A percentile compares a stretch with the other conserved stretches of the same genome.
These are phyloP conservation scores for Lipomyces chichibuensis DNA, from an alignment of 805 yeast species.

Conservation along the genomic window DNA sequence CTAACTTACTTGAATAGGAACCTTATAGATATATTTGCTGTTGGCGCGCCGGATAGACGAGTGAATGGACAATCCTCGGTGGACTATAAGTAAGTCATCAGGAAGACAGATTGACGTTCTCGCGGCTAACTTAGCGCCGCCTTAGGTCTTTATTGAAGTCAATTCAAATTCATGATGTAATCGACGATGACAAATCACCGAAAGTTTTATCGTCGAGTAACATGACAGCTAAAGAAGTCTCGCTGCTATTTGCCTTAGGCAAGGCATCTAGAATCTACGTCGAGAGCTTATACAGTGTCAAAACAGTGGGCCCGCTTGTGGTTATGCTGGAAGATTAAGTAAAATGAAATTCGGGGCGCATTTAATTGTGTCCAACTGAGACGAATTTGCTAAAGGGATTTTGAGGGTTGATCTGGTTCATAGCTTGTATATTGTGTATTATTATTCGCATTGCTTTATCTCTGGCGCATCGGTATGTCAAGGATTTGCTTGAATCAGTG, in stretches of 20 bases:
- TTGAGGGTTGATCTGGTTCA: background rate
- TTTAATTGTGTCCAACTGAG: background rate
- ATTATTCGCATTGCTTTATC: background rate
- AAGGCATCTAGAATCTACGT: slow-evolving; percentile 23
- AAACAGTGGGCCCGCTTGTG: slow-evolving; percentile 30
- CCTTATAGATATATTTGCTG: slow-evolving; percentile 33
- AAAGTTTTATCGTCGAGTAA: slow-evolving; percentile 13
- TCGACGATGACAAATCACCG: background rate
- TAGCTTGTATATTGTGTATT: slow-evolving; percentile 1
- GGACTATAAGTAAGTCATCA: slow-evolving; percentile 23
- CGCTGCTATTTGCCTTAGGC: slow-evolving; percentile 25
- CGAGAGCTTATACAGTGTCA: slow-evolving; percentile 23
- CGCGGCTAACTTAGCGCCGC: background rate
- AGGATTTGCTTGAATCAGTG: background rate
- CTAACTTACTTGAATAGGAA: slow-evolving; percentile 20
- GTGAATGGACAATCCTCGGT: slow-evolving; percentile 19
- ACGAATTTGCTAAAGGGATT: background rate
- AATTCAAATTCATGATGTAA: slow-evolving; percentile 11
- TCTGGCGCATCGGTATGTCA: slow-evolving; percentile 2
- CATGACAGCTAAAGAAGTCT: slow-evolving; percentile 15
- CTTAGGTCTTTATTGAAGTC: slow-evolving; percentile 18
- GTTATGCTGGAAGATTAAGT: slow-evolving; percentile 26
- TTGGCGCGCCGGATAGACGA: slow-evolving; percentile 33
- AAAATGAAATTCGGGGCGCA: background rate
- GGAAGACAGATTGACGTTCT: background rate